These are phyloP conservation scores for Eucalyptus regnans DNA, from an alignment of 345 rosid species.

Conservation along the genomic window DNA sequence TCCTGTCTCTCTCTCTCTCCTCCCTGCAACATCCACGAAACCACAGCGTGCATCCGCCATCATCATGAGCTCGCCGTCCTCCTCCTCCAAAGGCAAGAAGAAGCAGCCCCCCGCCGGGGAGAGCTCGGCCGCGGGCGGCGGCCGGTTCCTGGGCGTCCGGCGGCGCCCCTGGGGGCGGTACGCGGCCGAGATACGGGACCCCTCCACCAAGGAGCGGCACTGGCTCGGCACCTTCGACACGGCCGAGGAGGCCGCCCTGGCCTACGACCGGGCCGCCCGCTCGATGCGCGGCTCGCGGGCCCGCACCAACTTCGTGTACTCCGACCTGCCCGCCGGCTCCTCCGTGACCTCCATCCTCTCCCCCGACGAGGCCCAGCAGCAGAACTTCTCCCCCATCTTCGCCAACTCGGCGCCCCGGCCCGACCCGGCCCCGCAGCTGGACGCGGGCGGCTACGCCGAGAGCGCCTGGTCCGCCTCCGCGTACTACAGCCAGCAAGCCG, in stretches of 20 bases:
- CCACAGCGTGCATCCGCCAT: not conserved
- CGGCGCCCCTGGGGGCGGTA: constrained; percentile 88
- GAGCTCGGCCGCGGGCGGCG: not conserved
- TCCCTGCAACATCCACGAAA: not conserved
- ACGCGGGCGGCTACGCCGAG: not conserved
- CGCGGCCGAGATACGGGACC: constrained; percentile 83
- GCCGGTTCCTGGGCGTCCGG: constrained; percentile 59
- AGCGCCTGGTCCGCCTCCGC: not conserved
- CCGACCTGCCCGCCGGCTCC: constrained; percentile 68
- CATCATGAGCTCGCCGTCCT: constrained; percentile 41
- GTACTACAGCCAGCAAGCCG: not conserved
- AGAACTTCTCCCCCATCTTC: not conserved
- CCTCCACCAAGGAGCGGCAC: constrained; percentile 72
- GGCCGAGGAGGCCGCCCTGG: constrained; percentile 79
- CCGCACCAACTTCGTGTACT: constrained; percentile 77
- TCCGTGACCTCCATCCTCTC: constrained; percentile 69
- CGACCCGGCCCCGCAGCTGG: not conserved
- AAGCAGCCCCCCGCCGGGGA: constrained; percentile 25
- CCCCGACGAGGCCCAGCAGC: constrained; percentile 17
- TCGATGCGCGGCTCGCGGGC: constrained; percentile 70
- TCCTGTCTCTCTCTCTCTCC: not conserved
- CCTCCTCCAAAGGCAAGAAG: constrained; percentile 42
- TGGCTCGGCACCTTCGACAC: constrained; percentile 89
- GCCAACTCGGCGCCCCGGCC: not conserved
- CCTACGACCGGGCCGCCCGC: constrained; percentile 72